Evolutionary conservation across 192 early-diverging fungal genomes (phyloP), one percentile per base, ranked within the genome.

Genomic region (Coemansia sp.): DNA sequence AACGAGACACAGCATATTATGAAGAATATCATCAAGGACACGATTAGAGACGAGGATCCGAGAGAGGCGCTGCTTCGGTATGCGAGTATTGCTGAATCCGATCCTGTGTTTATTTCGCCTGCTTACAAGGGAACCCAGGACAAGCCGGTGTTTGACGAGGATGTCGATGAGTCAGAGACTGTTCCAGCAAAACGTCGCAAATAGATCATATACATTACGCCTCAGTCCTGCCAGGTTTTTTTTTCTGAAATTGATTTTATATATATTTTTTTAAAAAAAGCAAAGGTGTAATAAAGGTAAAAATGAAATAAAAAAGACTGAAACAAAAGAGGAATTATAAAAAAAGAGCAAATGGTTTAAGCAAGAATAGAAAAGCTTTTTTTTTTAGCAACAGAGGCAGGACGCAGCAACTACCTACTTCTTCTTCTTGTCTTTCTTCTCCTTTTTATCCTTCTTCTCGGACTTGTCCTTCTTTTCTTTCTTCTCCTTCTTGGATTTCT

Each of bases 61-160:
- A 81, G 96, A 52, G 95, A 91, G 55, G 96, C 93, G 3, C 84
- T 99, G 66, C 75, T 99, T 31, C 91, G 87, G 63, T 94, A 93
- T 81, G 95, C 96, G 0, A 80, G 86, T 3, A 82, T 85, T 2
- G 92, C 94, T 0, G 88, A 91, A 66, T 80, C 84, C 32, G 89
- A 97, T 64, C 94, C 94, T 5, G 86, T 87, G 73, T 98, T 94
- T 89, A 87, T 96, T 65, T 84, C 86, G 7, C 89, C 88, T 22
- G 92, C 93, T 0, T 97, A 97, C 62, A 82, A 89, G 67, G 75
- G 80, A 14, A 92, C 84, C 22, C 92, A 95, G 62, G 90, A 90
- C 32, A 87, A 88, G 42, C 48, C 91, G 2, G 76, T 93, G 7
- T 89, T 88, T 66, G 85, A 86, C 22, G 73, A 90, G 29, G 29